phyloP scores from a whole-genome alignment of 306 rosid genomes.

The Abrus pulchellus region DNA sequence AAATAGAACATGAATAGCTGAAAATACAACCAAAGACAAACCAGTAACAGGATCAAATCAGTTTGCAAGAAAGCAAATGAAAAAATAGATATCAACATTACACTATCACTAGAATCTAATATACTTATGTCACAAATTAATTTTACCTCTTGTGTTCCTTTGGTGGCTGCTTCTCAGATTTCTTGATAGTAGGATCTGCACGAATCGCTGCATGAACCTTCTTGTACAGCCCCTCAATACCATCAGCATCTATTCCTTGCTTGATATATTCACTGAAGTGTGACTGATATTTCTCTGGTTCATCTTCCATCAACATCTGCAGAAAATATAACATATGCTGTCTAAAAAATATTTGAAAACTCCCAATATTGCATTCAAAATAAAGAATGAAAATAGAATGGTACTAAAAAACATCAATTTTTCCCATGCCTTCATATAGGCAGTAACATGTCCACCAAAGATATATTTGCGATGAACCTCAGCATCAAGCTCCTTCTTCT shows the following conservation, averaged over 20 bases:
- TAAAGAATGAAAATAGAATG: neutral
- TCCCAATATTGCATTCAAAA: no score
- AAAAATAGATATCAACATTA: neutral
- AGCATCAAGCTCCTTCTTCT: slow-evolving; percentile 74
- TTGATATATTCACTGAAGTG: slow-evolving; percentile 82
- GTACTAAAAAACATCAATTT: neutral
- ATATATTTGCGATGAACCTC: slow-evolving; percentile 88
- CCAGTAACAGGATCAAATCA: neutral
- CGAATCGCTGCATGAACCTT: slow-evolving; percentile 92
- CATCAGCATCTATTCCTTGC: slow-evolving; percentile 69
- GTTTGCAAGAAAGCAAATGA: neutral
- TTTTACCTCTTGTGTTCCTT: slow-evolving; percentile 75
- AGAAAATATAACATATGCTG: neutral
- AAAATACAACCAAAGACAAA: neutral
- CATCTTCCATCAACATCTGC: slow-evolving; percentile 77
- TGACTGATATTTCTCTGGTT: slow-evolving; percentile 83
- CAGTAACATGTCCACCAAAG: slow-evolving; percentile 77
- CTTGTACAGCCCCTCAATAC: slow-evolving; percentile 72
- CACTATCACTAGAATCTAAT: neutral
- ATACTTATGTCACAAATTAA: neutral
- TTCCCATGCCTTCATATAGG: slow-evolving; percentile 68
- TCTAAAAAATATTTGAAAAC: neutral
- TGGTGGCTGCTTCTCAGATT: slow-evolving; percentile 66
- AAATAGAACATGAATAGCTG: neutral
- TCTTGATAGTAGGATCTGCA: slow-evolving; percentile 63